These are phyloP conservation scores for Saturnispora silvae DNA, from an alignment of 805 yeast species.

Conservation along the genomic window DNA sequence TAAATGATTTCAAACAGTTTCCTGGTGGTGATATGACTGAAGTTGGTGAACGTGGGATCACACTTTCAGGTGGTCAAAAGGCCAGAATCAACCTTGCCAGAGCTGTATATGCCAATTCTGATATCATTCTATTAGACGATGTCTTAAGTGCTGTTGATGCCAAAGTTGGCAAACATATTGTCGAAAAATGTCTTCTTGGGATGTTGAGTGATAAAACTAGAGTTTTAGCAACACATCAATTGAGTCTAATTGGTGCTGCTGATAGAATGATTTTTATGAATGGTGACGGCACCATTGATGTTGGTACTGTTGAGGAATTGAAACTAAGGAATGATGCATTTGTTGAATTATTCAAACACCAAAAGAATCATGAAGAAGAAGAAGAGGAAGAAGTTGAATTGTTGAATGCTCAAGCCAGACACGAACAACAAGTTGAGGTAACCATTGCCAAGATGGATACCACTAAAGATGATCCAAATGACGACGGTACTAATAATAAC, in stretches of 20 bases:
- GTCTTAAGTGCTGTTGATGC: slow-evolving; percentile 82
- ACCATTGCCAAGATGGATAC: slow-evolving; percentile 11
- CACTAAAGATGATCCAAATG: no score
- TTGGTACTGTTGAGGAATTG: slow-evolving; percentile 54
- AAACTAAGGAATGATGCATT: slow-evolving; percentile 28
- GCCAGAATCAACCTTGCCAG: slow-evolving; percentile 74
- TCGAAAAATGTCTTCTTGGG: slow-evolving; percentile 56
- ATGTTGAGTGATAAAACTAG: slow-evolving; percentile 48
- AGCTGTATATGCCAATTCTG: slow-evolving; percentile 61
- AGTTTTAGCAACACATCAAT: slow-evolving; percentile 74
- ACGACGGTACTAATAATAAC: background rate
- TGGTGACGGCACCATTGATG: slow-evolving; percentile 49
- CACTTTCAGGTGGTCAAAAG: slow-evolving; percentile 81
- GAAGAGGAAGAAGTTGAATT: slow-evolving; percentile 13
- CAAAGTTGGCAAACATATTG: slow-evolving; percentile 68
- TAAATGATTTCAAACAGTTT: slow-evolving; percentile 51
- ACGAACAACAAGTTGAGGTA: slow-evolving; percentile 10
- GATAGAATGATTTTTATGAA: slow-evolving; percentile 60
- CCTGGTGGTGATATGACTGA: slow-evolving; percentile 72
- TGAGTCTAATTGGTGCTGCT: slow-evolving; percentile 59
- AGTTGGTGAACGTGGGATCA: slow-evolving; percentile 80
- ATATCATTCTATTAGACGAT: slow-evolving; percentile 64
- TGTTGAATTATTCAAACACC: slow-evolving; percentile 30
- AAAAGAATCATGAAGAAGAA: slow-evolving; percentile 15
- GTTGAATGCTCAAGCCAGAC: slow-evolving; percentile 7